Evolutionary conservation across 305 asterid species (phyloP).

Genomic region (Ajuga reptans): DNA sequence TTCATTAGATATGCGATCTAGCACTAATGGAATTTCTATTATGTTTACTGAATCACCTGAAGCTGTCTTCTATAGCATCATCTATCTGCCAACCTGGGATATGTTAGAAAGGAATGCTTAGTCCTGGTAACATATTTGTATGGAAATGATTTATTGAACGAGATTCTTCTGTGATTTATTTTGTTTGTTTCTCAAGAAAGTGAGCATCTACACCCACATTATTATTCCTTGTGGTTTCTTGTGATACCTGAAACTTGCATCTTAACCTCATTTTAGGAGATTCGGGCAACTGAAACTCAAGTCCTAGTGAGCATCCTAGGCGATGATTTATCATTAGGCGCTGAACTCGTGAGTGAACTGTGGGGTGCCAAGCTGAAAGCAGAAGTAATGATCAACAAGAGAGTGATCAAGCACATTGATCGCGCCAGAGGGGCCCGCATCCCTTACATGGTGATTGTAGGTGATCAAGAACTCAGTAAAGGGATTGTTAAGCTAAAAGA

Average conservation of each 20-base stretch:
- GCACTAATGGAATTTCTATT: no score
- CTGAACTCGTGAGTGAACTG: constrained; percentile 57
- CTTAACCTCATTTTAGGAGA: constrained; percentile 30
- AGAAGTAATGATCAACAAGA: constrained; percentile 51
- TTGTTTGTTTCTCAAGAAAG: neutral
- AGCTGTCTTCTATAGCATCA: neutral
- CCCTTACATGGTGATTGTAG: constrained; percentile 77
- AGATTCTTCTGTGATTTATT: neutral
- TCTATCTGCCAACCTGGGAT: neutral
- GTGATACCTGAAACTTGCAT: no score
- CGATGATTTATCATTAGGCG: constrained; percentile 60
- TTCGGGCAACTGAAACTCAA: constrained; percentile 74
- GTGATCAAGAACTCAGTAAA: constrained; percentile 54
- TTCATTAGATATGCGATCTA: no score
- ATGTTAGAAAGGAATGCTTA: neutral
- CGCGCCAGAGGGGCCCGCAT: constrained; percentile 57
- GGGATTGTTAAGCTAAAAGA: constrained; percentile 62
- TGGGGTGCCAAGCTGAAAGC: constrained; percentile 77
- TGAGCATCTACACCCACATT: no score
- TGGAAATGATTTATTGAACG: neutral
- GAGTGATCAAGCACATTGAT: constrained; percentile 53
- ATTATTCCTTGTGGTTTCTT: no score
- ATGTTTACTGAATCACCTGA: no score
- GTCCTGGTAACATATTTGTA: neutral
- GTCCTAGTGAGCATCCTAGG: constrained; percentile 77